Evolutionary conservation across 257 asterid species (phyloP).

Genomic region (Linaria vulgaris): DNA sequence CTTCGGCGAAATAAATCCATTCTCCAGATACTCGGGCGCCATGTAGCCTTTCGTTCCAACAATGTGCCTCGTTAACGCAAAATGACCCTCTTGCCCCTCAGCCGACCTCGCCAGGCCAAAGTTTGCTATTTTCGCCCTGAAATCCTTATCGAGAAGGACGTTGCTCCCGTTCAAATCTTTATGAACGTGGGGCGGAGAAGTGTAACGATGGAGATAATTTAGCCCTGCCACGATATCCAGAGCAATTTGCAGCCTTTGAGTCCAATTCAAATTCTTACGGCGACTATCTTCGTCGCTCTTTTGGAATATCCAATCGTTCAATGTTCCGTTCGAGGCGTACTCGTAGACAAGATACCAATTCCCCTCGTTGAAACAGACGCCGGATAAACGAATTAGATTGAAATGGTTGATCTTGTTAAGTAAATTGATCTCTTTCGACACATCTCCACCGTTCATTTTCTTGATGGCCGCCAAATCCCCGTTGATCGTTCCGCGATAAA

Average conservation of each 20-base stretch:
- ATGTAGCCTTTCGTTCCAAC: conserved; percentile 94
- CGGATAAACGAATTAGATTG: conserved; percentile 83
- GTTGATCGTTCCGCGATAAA: conserved; percentile 67
- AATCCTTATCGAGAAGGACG: conserved; percentile 62
- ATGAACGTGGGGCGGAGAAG: conserved; percentile 80
- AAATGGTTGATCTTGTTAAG: conserved; percentile 83
- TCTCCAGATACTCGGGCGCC: conserved; percentile 96
- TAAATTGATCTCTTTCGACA: conserved; percentile 64
- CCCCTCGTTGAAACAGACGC: conserved; percentile 73
- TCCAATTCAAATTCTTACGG: conserved; percentile 48
- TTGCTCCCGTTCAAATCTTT: conserved; percentile 67
- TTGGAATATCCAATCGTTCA: conserved; percentile 51
- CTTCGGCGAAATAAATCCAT: conserved; percentile 74
- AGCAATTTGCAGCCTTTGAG: conserved; percentile 61
- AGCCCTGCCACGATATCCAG: conserved; percentile 77
- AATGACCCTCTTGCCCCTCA: conserved; percentile 62
- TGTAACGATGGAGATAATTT: conserved; percentile 77
- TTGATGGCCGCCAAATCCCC: conserved; percentile 91
- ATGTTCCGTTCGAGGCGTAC: conserved; percentile 69
- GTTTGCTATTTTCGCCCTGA: conserved; percentile 73
- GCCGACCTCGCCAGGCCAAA: conserved; percentile 73
- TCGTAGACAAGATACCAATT: conserved; percentile 84
- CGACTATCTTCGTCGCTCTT: conserved; percentile 22
- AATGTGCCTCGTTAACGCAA: conserved; percentile 82
- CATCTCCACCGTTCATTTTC: conserved; percentile 84